Evolutionary conservation across 2,329 filamentous ascomycete species (phyloP).

Genomic region (Curvularia lunata): DNA sequence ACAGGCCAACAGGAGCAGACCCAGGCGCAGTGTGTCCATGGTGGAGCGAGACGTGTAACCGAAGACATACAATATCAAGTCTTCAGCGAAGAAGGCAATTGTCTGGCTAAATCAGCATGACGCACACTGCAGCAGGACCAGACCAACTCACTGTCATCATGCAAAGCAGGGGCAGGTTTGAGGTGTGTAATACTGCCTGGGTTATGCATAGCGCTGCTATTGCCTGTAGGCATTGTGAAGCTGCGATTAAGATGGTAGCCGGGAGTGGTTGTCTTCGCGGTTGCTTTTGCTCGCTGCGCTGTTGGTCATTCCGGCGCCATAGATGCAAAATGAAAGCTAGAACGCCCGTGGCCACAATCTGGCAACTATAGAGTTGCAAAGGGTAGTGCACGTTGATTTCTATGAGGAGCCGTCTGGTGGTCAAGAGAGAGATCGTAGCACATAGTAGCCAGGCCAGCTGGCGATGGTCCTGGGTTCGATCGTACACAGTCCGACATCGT

Average conservation of each 20-base stretch:
- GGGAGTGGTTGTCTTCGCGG: constrained; percentile 1
- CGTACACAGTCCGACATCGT: background rate
- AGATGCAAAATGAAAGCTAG: constrained; percentile 6
- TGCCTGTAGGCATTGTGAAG: constrained; percentile 20
- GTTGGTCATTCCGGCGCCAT: constrained; percentile 3
- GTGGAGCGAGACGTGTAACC: constrained; percentile 12
- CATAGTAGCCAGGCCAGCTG: constrained; percentile 25
- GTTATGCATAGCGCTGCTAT: constrained; percentile 32
- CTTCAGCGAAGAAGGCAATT: constrained; percentile 29
- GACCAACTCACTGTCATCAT: constrained; percentile 40
- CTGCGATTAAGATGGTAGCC: constrained; percentile 9
- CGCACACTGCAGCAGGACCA: background rate
- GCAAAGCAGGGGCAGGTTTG: constrained; percentile 38
- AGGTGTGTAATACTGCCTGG: constrained; percentile 41
- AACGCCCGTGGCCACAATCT: constrained; percentile 19
- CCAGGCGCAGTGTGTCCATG: constrained; percentile 21
- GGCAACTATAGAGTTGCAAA: constrained; percentile 21
- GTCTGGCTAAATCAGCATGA: constrained; percentile 17
- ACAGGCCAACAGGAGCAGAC: constrained; percentile 23
- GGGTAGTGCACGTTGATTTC: constrained; percentile 36
- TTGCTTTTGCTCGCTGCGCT: constrained; percentile 3
- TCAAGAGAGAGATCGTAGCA: constrained; percentile 28
- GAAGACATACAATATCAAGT: constrained; percentile 16
- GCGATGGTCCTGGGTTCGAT: constrained; percentile 12
- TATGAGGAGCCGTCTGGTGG: constrained; percentile 30